A percentile compares a stretch with the other conserved stretches of the same genome.
Evolutionary conservation across 306 rosid species (phyloP).

Genomic region (Lathyrus tuberosus): DNA sequence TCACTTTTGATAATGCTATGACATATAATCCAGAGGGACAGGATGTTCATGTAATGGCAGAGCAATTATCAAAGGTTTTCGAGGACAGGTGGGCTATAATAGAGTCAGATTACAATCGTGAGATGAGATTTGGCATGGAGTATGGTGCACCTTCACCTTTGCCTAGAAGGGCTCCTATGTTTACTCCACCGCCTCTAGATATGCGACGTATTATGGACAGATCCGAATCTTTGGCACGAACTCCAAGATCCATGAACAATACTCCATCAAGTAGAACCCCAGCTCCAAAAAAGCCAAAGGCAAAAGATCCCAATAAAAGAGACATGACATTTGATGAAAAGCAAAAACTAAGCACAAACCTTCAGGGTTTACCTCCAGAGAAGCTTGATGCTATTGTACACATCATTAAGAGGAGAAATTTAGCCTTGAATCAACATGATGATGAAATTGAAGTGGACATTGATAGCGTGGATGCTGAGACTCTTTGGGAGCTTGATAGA

Average conservation of each 20-base stretch:
- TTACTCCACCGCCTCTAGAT: conserved; percentile 76
- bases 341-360: conserved; percentile 83
- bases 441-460: conserved; percentile 97
- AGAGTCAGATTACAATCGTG: conserved; percentile 83
- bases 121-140: conserved; percentile 64
- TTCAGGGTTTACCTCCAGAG: conserved; percentile 80
- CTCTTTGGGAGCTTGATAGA: conserved; percentile 98
- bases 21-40: conserved; percentile 89
- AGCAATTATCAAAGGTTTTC: conserved; percentile 67
- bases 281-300: conserved; percentile 94
- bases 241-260: conserved; percentile 53
- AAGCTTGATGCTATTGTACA: conserved; percentile 83
- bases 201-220: conserved; percentile 77
- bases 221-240: conserved; percentile 63
- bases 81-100: conserved; percentile 93
- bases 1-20: conserved; percentile 87
- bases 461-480: conserved; percentile 88
- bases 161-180: conserved; percentile 63
- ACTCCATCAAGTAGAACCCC: conserved; percentile 83
- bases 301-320: conserved; percentile 90
- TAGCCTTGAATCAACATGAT: conserved; percentile 69
- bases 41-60: conserved; percentile 97
- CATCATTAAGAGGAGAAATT: conserved; percentile 80
- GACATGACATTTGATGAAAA: conserved; percentile 92
- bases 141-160: conserved; percentile 74